Evolutionary conservation across 1,139 yeast species (phyloP).

Genomic region (Yamadazyma epiphylla): DNA sequence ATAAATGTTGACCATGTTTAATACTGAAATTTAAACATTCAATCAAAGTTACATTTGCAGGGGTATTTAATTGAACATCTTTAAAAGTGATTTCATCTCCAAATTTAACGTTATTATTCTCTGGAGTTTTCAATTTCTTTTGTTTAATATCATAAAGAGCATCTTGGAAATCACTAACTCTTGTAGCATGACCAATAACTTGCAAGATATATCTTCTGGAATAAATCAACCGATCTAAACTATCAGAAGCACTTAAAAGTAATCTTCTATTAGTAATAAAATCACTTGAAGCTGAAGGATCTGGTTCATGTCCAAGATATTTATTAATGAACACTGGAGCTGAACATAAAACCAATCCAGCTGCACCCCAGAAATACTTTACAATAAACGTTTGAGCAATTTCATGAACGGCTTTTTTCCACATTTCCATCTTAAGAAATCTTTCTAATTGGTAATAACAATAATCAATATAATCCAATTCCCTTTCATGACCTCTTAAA

Average conservation of each 20-base stretch:
- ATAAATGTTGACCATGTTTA: constrained; percentile 76
- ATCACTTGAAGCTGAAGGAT: constrained; percentile 60
- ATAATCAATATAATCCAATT: constrained; percentile 71
- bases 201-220: constrained; percentile 83
- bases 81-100: constrained; percentile 68
- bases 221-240: constrained; percentile 82
- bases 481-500: constrained; percentile 76
- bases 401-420: constrained; percentile 72
- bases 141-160: constrained; percentile 53
- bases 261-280: constrained; percentile 90
- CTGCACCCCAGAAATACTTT: constrained; percentile 94
- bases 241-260: constrained; percentile 80
- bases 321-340: constrained; percentile 81
- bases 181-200: constrained; percentile 76
- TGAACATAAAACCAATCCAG: constrained; percentile 83
- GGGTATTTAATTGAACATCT: constrained; percentile 76
- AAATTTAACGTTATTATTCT: constrained; percentile 31
- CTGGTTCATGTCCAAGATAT: constrained; percentile 46
- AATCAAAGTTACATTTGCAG: constrained; percentile 74
- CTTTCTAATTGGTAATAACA: constrained; percentile 79
- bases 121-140: constrained; percentile 13
- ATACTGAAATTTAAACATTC: constrained; percentile 65
- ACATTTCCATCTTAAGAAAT: constrained; percentile 73
- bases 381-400: constrained; percentile 81
- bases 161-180: constrained; percentile 70